Evolutionary conservation across 805 yeast species (phyloP).

Genomic region (Zygosaccharomyces siamensis): DNA sequence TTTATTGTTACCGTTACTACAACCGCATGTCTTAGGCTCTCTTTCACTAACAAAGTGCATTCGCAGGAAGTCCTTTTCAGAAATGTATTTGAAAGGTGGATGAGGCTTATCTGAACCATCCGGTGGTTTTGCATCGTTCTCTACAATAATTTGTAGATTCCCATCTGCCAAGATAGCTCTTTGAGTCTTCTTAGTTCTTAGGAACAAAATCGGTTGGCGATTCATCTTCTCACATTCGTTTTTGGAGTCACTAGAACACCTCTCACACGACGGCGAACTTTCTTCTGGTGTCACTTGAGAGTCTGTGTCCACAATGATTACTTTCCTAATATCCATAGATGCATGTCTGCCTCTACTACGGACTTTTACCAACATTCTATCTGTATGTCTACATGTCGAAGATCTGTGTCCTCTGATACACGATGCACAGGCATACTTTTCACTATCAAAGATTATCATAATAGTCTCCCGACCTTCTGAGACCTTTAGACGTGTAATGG

Average conservation of each 20-base stretch:
- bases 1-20: background rate
- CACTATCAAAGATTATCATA: conserved; percentile 77
- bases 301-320: conserved; percentile 30
- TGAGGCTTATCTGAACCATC: conserved; percentile 6
- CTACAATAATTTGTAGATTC: conserved; percentile 27
- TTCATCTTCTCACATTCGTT: conserved; percentile 23
- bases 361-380: conserved; percentile 77
- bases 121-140: conserved; percentile 6
- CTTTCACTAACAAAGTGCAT: conserved; percentile 12
- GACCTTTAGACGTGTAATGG: conserved; percentile 13
- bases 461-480: background rate
- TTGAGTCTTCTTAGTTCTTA: conserved; percentile 25
- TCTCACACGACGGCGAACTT: conserved; percentile 12
- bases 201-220: conserved; percentile 30
- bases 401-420: conserved; percentile 94
- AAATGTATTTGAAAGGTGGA: conserved; percentile 16
- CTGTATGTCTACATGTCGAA: conserved; percentile 75
- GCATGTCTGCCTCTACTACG: conserved; percentile 86
- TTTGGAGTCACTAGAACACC: conserved; percentile 7
- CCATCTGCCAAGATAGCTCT: conserved; percentile 31
- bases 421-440: conserved; percentile 75
- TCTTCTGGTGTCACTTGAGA: conserved; percentile 23
- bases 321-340: conserved; percentile 40
- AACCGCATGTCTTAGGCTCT: background rate
- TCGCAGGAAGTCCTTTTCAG: conserved; percentile 28